These are phyloP conservation scores for Diutina rugosa DNA, from an alignment of 1,139 yeast genomes.

Conservation along the genomic window DNA sequence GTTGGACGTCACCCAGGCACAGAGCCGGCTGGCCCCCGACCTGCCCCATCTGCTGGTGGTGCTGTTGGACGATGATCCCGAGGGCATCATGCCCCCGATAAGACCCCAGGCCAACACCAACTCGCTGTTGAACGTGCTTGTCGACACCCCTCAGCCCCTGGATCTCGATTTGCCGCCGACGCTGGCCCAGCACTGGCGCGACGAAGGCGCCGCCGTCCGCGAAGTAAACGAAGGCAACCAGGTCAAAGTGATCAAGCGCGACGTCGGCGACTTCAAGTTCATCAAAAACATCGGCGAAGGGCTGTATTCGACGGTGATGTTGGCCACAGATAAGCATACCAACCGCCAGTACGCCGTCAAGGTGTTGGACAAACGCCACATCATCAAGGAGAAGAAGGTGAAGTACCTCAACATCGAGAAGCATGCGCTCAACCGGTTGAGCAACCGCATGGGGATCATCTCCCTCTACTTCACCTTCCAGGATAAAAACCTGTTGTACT, in stretches of 20 bases:
- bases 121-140: conserved; percentile 25
- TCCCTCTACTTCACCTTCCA: conserved; percentile 88
- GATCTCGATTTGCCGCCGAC: background rate
- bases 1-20: conserved; percentile 9
- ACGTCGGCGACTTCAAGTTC: conserved; percentile 78
- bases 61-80: conserved; percentile 13
- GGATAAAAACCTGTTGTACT: conserved; percentile 77
- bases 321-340: conserved; percentile 72
- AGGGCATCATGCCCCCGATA: conserved; percentile 10
- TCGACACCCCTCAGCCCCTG: conserved; percentile 9
- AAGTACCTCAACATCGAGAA: conserved; percentile 86
- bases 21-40: conserved; percentile 4
- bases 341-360: conserved; percentile 76
- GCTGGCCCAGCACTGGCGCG: conserved; percentile 15
- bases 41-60: conserved; percentile 9
- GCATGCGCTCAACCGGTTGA: conserved; percentile 76
- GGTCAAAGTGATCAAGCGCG: conserved; percentile 30
- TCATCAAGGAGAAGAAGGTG: conserved; percentile 87
- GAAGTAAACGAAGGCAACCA: conserved; percentile 9
- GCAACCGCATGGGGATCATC: conserved; percentile 62
- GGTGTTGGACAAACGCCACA: conserved; percentile 84
- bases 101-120: conserved; percentile 17
- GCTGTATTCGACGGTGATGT: conserved; percentile 85
- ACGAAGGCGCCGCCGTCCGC: conserved; percentile 26
- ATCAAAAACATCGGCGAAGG: conserved; percentile 91